Evolutionary conservation across 2,329 filamentous ascomycete genomes (phyloP).

Genomic region (Apiospora arundinis): DNA sequence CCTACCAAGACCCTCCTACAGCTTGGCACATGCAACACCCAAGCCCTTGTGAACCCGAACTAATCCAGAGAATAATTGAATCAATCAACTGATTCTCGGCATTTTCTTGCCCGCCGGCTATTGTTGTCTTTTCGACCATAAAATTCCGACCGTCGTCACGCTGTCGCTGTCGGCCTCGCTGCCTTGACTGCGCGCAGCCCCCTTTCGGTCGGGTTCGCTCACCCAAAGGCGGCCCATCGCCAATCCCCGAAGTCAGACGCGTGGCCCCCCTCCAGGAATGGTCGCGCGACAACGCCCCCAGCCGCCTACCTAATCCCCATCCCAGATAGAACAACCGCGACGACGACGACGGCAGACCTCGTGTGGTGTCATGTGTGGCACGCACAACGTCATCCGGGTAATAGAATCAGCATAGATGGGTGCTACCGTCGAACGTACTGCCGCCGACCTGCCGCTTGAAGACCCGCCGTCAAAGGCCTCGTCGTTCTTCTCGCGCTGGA

Average conservation of each 20-base stretch:
- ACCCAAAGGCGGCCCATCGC: conserved; percentile 4
- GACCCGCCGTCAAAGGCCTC: conserved; percentile 52
- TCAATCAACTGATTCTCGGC: conserved; percentile 19
- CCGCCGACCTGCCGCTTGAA: conserved; percentile 45
- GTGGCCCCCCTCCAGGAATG: conserved; percentile 16
- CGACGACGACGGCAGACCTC: conserved; percentile 20
- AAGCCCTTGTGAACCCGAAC: conserved; percentile 20
- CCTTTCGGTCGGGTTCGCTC: conserved; percentile 13
- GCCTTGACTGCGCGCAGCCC: conserved; percentile 7
- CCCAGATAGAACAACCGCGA: conserved; percentile 15
- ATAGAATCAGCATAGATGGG: conserved; percentile 51
- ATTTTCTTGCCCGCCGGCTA: conserved; percentile 11
- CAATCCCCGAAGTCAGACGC: conserved; percentile 13
- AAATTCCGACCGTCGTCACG: background rate
- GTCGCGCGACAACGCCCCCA: conserved; percentile 4
- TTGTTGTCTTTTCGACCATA: background rate
- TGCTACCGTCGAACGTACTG: conserved; percentile 46
- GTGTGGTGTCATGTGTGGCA: conserved; percentile 41
- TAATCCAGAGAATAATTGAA: conserved; percentile 10
- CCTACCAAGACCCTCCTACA: conserved; percentile 21
- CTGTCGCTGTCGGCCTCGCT: conserved; percentile 13
- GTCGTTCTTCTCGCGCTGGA: conserved; percentile 61
- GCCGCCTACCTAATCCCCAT: background rate
- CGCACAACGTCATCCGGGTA: conserved; percentile 34
- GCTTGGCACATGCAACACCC: conserved; percentile 21